Base-by-base conservation (phyloP, 257 asterid species). In the Nicotiana otophora region DNA sequence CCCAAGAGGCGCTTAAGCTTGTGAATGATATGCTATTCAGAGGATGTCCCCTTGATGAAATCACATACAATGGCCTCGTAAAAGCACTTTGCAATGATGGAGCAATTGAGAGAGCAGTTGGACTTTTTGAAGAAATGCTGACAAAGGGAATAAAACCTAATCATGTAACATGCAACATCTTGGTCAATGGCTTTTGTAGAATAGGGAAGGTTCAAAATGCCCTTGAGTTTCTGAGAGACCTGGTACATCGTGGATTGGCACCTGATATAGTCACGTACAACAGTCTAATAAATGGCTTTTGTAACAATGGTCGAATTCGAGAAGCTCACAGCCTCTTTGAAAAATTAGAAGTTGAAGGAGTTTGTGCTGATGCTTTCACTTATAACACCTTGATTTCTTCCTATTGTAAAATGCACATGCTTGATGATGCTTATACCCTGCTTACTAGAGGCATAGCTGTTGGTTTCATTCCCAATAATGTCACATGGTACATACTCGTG, bases 241-340 rank as follows among this genome's bases (percentile, higher is more conserved):
- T 95, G 97, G 74, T 90, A 70, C 83, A 87, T 86, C 85, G 88
- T 30, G 99, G 98, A 70, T 61, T 93, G 77, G 89, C 91, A 81
- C 99, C 99, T 55, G 99, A 95, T 70, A 67, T 93, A 80, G 89
- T 91, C 70, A 87, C 98, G n/a, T 92, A 92, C 81, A 95, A 93
- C 86, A 91, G 82, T 80, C 88, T 95, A 11, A 87, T 95, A 82
- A 92, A 91, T 85, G 98, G 97, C 60, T 86, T 95, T 14, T 95
- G 99, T 90, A 95, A 90, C 93, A 81, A 61, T 77, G 84, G 87
- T 30, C 86, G 90, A 74, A 80, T 88, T 55, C 85, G 83, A 39
- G 99, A 93, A 82, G 99, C 95, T 68, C 80, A 81, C 79, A 87
- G 80, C 84, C 86, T 95, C 33, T 92, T 95, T 81, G 87, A 85